Evolutionary conservation across 2,329 filamentous ascomycete species (phyloP).

Genomic region (Alternaria viburni): DNA sequence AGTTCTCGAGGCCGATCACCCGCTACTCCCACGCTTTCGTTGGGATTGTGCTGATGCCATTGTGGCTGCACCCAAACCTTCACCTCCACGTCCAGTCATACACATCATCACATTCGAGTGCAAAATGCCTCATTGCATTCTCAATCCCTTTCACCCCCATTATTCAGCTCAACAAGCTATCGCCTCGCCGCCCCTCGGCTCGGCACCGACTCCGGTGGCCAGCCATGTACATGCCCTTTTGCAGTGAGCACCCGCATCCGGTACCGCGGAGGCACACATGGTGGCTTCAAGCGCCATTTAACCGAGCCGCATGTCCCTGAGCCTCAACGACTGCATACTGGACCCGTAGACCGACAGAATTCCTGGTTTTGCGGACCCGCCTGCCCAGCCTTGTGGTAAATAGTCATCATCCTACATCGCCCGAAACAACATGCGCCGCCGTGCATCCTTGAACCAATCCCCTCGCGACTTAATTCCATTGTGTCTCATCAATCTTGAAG

Average conservation of each 20-base stretch:
- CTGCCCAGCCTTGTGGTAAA: not conserved
- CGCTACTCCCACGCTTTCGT: conserved; percentile 6
- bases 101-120: not conserved
- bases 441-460: too few relatives aligned
- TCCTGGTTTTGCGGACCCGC: not conserved
- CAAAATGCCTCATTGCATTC: not conserved
- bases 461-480: too few relatives aligned
- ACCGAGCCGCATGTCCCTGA: conserved; percentile 9
- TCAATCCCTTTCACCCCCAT: not conserved
- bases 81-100: not conserved
- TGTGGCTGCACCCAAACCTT: not conserved
- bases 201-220: conserved; percentile 10
- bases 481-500: too few relatives aligned
- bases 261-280: conserved; percentile 6
- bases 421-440: conserved; percentile 3
- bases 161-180: not conserved
- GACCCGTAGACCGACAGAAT: not conserved
- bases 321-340: conserved; percentile 14
- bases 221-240: conserved; percentile 3
- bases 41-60: not conserved
- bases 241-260: conserved; percentile 4
- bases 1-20: conserved; percentile 1
- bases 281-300: conserved; percentile 13
- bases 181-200: conserved; percentile 1
- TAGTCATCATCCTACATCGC: not conserved